Conservation (phyloP, 306 rosid species). For the Fragaria iinumae region DNA sequence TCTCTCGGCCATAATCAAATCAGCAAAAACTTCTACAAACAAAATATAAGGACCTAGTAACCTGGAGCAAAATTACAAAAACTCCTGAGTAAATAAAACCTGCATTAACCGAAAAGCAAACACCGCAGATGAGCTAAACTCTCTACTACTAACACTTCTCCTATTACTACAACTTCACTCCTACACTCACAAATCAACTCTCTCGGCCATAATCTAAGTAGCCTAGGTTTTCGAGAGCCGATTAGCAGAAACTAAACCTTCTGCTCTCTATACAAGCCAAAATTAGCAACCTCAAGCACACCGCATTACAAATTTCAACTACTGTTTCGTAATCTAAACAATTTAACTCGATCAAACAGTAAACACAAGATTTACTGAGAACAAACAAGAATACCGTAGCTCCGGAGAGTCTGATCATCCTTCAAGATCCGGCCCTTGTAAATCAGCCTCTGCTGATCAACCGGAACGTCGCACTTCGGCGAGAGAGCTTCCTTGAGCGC, state of each 20-base stretch:
- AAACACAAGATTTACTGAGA: neutral
- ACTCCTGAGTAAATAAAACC: too few species aligned
- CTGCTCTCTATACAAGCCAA: neutral
- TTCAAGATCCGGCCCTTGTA: slow-evolving; percentile 86
- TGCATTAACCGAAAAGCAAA: too few species aligned
- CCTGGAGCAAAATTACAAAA: too few species aligned
- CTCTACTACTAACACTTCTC: neutral
- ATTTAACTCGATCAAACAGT: neutral
- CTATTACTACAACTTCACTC: neutral
- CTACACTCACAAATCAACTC: neutral
- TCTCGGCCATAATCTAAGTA: neutral
- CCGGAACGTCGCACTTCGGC: slow-evolving; percentile 47
- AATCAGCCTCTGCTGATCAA: slow-evolving; percentile 79
- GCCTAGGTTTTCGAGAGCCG: neutral
- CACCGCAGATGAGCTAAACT: neutral
- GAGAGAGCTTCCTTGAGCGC: slow-evolving; percentile 58
- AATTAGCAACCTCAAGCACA: neutral
- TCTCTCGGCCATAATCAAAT: neutral
- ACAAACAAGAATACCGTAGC: slow-evolving; percentile 47
- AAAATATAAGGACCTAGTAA: too few species aligned
- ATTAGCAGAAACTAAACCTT: neutral
- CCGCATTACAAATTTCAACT: neutral
- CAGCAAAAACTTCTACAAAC: too few species aligned
- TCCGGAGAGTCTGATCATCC: slow-evolving; percentile 70
- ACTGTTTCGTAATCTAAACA: neutral